Conservation (phyloP, 2,329 filamentous ascomycete genomes). For the Chrysoporthe austroafricana region DNA sequence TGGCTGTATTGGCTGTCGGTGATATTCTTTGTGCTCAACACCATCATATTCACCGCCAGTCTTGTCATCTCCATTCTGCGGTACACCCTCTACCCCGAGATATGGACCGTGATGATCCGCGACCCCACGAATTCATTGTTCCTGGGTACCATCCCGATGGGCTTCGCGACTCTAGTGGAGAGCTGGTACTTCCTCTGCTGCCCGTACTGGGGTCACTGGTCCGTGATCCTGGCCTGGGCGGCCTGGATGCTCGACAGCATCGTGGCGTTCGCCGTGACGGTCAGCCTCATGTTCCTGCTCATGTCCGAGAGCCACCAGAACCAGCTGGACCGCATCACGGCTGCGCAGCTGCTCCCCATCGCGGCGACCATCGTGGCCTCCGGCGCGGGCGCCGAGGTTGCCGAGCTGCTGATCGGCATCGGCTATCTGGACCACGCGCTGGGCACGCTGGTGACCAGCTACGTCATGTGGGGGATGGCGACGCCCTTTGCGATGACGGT, state of each 20-base stretch:
- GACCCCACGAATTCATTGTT: conserved; percentile 68
- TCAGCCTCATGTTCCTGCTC: conserved; percentile 18
- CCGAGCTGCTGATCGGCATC: neutral
- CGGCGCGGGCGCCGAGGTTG: neutral
- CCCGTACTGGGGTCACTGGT: conserved; percentile 7
- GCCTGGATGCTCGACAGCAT: conserved; percentile 19
- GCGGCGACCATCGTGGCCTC: conserved; percentile 59
- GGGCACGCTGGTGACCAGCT: conserved; percentile 14
- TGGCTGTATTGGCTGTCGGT: conserved; percentile 60
- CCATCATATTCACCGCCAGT: conserved; percentile 56
- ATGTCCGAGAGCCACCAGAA: conserved; percentile 21
- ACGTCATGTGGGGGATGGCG: conserved; percentile 15
- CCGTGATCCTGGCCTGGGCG: conserved; percentile 38
- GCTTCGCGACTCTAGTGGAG: conserved; percentile 50
- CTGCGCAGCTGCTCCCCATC: conserved; percentile 51
- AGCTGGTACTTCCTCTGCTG: conserved; percentile 11
- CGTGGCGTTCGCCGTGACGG: conserved; percentile 11
- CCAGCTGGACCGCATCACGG: conserved; percentile 15
- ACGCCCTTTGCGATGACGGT: conserved; percentile 13
- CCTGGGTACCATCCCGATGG: conserved; percentile 66
- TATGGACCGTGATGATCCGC: conserved; percentile 63
- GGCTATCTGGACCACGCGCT: conserved; percentile 2
- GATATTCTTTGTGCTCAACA: conserved; percentile 60
- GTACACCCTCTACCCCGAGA: conserved; percentile 63
- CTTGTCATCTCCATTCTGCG: conserved; percentile 55